Percentiles rank a stretch among this genome's conserved stretches.
These are phyloP conservation scores for Sporothrix variecibatus DNA, from an alignment of 2,329 filamentous ascomycete species.

Conservation along the genomic window DNA sequence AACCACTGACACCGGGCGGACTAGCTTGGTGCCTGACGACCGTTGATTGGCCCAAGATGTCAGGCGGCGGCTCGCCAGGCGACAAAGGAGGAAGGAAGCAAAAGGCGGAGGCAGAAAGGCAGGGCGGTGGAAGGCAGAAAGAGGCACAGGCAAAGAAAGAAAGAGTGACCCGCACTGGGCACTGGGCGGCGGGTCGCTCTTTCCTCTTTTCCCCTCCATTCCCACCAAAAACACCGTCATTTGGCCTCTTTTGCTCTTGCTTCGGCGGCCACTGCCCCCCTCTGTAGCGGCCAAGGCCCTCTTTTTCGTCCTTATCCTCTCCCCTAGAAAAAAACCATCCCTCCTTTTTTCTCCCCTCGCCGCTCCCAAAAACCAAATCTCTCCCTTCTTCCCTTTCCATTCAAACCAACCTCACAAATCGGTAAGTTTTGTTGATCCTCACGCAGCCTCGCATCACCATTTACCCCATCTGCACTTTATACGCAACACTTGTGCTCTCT, in stretches of 20 bases:
- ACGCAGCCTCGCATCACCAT: conserved; percentile 11
- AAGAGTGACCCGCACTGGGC: conserved; percentile 15
- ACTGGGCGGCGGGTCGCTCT: conserved; percentile 13
- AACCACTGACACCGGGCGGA: not conserved
- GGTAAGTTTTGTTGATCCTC: conserved; percentile 16
- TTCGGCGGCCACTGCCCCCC: not conserved
- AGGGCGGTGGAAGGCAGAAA: not conserved
- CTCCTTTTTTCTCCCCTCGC: conserved; percentile 21
- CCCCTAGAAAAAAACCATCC: conserved; percentile 22
- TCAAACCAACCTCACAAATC: conserved; percentile 7
- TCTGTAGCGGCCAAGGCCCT: conserved; percentile 16
- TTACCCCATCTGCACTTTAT: not conserved
- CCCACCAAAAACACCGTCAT: conserved; percentile 15
- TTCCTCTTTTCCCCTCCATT: conserved; percentile 26
- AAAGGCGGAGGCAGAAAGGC: not conserved
- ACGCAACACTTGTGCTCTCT: not conserved
- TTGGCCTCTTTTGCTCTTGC: not conserved
- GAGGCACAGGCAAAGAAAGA: conserved; percentile 7
- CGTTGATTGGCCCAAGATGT: conserved; percentile 3
- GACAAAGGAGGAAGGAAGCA: conserved; percentile 1
- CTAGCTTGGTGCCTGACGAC: conserved; percentile 17
- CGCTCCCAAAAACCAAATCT: conserved; percentile 24
- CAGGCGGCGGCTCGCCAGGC: not conserved
- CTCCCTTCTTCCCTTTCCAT: conserved; percentile 18
- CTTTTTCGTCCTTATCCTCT: conserved; percentile 13